Evolutionary conservation across 78 protist genomes (phyloP).

Genomic region (Emiliania huxleyi): DNA sequence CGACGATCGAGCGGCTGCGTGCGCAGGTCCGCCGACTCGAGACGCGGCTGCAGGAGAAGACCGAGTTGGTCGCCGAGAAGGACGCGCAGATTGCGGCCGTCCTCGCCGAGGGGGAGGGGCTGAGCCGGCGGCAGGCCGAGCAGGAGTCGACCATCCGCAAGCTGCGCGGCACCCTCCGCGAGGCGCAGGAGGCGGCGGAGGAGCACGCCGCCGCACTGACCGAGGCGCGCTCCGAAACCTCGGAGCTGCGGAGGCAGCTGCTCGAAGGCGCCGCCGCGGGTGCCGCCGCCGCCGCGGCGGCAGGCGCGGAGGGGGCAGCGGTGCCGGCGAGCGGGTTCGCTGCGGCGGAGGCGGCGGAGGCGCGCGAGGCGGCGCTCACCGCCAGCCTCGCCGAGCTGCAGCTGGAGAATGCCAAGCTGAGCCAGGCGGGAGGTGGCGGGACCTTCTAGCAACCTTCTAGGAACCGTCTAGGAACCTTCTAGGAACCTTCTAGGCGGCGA

Average conservation of each 20-base stretch:
- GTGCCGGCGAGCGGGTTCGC: too few relatives aligned
- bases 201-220: background rate
- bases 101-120: background rate
- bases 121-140: background rate
- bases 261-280: too few relatives aligned
- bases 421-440: too few relatives aligned
- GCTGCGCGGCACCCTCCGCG: background rate
- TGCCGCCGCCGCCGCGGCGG: background rate
- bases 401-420: background rate
- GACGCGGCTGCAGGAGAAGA: background rate
- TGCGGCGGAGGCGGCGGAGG: background rate
- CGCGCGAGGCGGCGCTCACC: background rate
- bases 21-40: background rate
- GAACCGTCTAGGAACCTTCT: too few relatives aligned
- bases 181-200: background rate
- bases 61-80: background rate
- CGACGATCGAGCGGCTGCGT: background rate
- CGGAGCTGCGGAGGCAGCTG: background rate
- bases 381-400: background rate
- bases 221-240: background rate
- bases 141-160: background rate
- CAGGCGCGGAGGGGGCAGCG: background rate
- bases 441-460: too few relatives aligned
- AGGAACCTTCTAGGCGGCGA: too few relatives aligned
- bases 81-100: conserved; percentile 14